Evolutionary conservation across 2,329 filamentous ascomycete species (phyloP), one percentile per base, ranked within the genome.

Genomic region (Ophiocordyceps sinensis): DNA sequence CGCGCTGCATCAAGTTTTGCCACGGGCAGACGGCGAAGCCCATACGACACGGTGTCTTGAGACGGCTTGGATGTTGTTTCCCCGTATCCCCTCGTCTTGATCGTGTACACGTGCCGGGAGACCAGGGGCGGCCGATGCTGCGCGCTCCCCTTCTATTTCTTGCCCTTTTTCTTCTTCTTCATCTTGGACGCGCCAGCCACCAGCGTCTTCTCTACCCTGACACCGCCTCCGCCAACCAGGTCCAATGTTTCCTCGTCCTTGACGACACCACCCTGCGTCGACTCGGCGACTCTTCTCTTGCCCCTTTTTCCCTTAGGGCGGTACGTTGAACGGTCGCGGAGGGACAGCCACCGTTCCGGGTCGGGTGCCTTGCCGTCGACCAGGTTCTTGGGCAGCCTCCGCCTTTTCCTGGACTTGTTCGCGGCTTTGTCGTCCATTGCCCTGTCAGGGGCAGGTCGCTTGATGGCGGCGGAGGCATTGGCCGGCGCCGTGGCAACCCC

Each of bases 261-360:
- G 19, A 86, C 83, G 12, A 81, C 65, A 38, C 88, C 89, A 45
- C 91, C 91, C 59, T 96, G 91, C 9, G 85, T 95, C 34, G 80
- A 67, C 49, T 85, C 83, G 45, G 72, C 69, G 5, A 77, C 79
- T 64, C 82, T 82, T 71, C 87, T 82, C 71, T 86, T 89, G 42
- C 85, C 85, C 71, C 94, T 94, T 67, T 83, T 87, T 6, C 87
- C 87, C 66, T 91, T 94, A 8, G 88, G 87, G 38, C 83, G 71
- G 62, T 94, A 98, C 34, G 78, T 84, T 51, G 84, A 91, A 43
- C 91, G 75, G 58, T 98, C 91, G 40, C 83, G 79, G 53, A 96
- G 68, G 12, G 91, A 89, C 45, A 98, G 64, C 91, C 91, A 98
- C 47, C 91, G 73, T 63, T 98, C 91, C 0, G 86, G 80, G 59